A percentile compares a stretch with the other conserved stretches of the same genome.
Conservation (phyloP, 176 grass and related monocot genomes). For the Stipa capillata region DNA sequence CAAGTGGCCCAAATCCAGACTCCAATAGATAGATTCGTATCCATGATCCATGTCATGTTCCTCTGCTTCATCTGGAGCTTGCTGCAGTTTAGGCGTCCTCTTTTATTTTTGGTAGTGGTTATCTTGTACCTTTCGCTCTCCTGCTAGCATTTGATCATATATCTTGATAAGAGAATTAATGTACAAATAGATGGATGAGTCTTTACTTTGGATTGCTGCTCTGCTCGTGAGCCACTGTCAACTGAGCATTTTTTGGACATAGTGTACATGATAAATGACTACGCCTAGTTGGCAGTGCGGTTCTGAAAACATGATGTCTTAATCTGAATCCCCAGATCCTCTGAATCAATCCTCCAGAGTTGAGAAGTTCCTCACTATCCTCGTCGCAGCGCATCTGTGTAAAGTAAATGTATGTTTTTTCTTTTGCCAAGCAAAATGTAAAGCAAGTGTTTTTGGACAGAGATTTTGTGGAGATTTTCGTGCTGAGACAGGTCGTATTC, state of each 20-base stretch:
- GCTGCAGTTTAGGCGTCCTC: neutral
- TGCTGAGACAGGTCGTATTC: neutral
- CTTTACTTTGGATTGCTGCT: neutral
- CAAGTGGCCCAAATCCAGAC: constrained; percentile 65
- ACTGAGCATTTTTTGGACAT: neutral
- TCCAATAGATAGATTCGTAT: constrained; percentile 44
- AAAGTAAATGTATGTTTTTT: too few relatives aligned
- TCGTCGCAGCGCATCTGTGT: too few relatives aligned
- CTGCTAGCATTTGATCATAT: neutral
- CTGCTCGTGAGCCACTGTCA: neutral
- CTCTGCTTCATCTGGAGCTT: neutral
- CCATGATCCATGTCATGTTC: neutral
- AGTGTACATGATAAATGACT: neutral
- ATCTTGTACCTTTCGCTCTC: neutral
- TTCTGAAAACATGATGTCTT: too few relatives aligned
- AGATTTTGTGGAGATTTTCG: neutral
- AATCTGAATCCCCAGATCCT: neutral
- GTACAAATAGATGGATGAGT: constrained; percentile 11
- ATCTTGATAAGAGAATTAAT: neutral
- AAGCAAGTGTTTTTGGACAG: too few relatives aligned
- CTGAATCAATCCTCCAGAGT: neutral
- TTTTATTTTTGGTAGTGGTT: neutral
- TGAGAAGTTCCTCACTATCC: neutral
- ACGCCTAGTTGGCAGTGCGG: too few relatives aligned
- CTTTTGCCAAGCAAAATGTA: too few relatives aligned